These are phyloP conservation scores for Herpetospermum pedunculosum DNA, from an alignment of 306 rosid species.

Conservation along the genomic window DNA sequence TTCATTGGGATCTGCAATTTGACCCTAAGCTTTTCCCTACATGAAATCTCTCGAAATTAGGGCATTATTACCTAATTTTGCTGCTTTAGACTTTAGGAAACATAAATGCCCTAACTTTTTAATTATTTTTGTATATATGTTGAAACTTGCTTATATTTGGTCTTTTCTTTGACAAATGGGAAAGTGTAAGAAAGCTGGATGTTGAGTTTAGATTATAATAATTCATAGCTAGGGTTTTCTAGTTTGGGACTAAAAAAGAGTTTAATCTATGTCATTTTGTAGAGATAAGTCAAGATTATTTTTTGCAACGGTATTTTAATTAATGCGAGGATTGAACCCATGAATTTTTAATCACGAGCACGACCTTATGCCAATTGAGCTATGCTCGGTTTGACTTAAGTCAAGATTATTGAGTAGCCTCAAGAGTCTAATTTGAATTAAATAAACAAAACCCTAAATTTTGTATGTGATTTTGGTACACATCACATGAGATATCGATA, in stretches of 20 bases:
- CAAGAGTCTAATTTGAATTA: neutral
- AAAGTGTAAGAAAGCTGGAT: constrained; percentile 2
- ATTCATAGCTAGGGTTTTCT: neutral
- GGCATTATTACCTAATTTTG: neutral
- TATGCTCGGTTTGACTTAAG: no score
- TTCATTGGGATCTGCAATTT: neutral
- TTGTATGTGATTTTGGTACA: neutral
- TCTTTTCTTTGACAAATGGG: neutral
- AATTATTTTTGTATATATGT: neutral
- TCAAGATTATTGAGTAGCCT: neutral
- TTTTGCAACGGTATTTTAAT: no score
- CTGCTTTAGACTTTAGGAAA: constrained; percentile 1
- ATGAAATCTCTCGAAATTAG: constrained; percentile 6
- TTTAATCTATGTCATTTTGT: neutral
- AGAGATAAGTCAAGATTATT: neutral
- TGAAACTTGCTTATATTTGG: neutral
- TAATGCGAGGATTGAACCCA: no score
- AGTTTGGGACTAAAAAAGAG: neutral
- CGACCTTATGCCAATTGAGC: no score
- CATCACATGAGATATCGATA: neutral
- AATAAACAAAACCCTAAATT: neutral
- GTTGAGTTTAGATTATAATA: neutral
- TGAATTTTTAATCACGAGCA: no score
- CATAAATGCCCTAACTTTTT: neutral
- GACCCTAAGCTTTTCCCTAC: neutral